phyloP scores from a whole-genome alignment of 768 basidiomycete species.

The Amanita molliuscula region DNA sequence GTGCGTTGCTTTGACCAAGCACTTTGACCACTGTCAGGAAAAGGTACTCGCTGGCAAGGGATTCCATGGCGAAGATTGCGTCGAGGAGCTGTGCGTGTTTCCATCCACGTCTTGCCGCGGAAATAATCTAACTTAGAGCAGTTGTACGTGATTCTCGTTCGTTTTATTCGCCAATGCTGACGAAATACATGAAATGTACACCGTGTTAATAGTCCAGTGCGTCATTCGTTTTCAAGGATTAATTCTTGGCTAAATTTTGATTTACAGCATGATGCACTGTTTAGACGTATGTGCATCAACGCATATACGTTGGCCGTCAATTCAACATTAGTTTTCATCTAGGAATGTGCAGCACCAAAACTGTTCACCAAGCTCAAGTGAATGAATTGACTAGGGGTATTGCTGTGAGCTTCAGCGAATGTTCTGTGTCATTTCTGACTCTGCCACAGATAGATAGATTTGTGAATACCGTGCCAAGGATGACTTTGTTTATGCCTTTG shows the following conservation, averaged over 20 bases:
- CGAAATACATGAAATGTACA: neutral
- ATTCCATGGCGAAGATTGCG: constrained; percentile 86
- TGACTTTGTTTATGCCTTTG: too few relatives aligned
- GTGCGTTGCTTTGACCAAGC: constrained; percentile 62
- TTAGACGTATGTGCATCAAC: constrained; percentile 53
- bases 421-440: neutral
- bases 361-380: constrained; percentile 61
- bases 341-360: constrained; percentile 62
- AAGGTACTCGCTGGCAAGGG: constrained; percentile 77
- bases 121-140: constrained; percentile 9
- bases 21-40: constrained; percentile 88
- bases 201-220: neutral
- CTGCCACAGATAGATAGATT: neutral
- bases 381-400: neutral
- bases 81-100: constrained; percentile 77
- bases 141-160: constrained; percentile 13
- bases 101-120: neutral
- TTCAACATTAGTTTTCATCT: constrained; percentile 20
- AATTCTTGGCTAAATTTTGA: neutral
- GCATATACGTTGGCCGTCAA: constrained; percentile 9
- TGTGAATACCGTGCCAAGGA: too few relatives aligned
- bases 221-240: neutral
- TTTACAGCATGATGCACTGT: constrained; percentile 80
- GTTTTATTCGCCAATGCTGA: neutral
- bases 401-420: neutral